Evolutionary conservation across 306 rosid species (phyloP).

Genomic region (peach (Prunus persica)): DNA sequence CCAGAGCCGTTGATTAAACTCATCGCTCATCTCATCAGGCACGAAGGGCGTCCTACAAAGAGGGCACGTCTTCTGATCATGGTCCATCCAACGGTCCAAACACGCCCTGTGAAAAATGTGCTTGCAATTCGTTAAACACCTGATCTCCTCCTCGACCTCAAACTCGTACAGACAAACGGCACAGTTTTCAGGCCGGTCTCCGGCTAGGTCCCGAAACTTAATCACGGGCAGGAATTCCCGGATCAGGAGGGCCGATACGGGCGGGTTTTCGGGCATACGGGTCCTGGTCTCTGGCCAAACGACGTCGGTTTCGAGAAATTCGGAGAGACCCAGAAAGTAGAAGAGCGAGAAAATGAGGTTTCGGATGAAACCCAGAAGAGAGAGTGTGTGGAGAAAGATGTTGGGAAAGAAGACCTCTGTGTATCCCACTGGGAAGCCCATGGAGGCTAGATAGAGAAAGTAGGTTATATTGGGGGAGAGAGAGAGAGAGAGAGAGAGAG

Average conservation of each 20-base stretch:
- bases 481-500: slow-evolving; percentile 17
- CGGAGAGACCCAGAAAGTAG: slow-evolving; percentile 61
- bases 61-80: slow-evolving; percentile 86
- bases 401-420: slow-evolving; percentile 64
- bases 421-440: slow-evolving; percentile 88
- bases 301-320: slow-evolving; percentile 53
- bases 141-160: slow-evolving; percentile 61
- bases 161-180: slow-evolving; percentile 80
- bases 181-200: slow-evolving; percentile 48
- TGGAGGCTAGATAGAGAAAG: slow-evolving; percentile 31
- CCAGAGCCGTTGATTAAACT: slow-evolving; percentile 71
- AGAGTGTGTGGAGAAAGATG: slow-evolving; percentile 53
- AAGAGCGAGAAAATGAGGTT: slow-evolving; percentile 52
- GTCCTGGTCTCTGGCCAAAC: slow-evolving; percentile 36
- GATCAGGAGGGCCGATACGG: slow-evolving; percentile 62
- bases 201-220: slow-evolving; percentile 37
- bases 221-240: slow-evolving; percentile 65
- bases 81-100: slow-evolving; percentile 96
- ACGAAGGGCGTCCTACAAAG: slow-evolving; percentile 76
- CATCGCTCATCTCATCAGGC: slow-evolving; percentile 48
- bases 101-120: slow-evolving; percentile 86
- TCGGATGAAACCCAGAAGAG: slow-evolving; percentile 59
- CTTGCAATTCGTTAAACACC: slow-evolving; percentile 71
- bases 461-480: neutral
- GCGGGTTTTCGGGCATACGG: slow-evolving; percentile 31